Evolutionary conservation across 345 rosid genomes (phyloP).

Genomic region (Salix koriyanagi): DNA sequence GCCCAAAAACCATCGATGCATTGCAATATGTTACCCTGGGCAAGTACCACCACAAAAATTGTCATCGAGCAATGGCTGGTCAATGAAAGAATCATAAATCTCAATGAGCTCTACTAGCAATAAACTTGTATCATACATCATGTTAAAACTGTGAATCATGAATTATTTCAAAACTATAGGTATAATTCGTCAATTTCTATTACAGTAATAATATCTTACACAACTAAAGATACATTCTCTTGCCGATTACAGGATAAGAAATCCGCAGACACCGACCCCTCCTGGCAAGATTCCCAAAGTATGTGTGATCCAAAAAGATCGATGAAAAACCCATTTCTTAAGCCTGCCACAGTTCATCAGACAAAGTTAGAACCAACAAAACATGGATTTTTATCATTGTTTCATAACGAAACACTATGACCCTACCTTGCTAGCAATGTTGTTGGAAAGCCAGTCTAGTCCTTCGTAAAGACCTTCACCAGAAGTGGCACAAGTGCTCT

Average conservation of each 20-base stretch:
- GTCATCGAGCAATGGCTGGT: not conserved
- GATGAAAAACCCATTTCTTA: too few species aligned
- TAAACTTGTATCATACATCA: not conserved
- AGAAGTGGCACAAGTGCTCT: conserved; percentile 73
- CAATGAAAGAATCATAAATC: not conserved
- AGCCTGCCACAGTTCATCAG: too few species aligned
- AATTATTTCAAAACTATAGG: conserved; percentile 30
- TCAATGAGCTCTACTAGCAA: not conserved
- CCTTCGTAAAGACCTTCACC: conserved; percentile 18
- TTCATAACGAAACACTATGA: too few species aligned
- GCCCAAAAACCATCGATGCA: too few species aligned
- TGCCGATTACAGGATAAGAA: conserved; percentile 8
- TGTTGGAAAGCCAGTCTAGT: too few species aligned
- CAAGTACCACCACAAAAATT: not conserved
- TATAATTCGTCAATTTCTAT: conserved; percentile 15
- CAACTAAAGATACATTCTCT: conserved; percentile 23
- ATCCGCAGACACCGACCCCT: conserved; percentile 7
- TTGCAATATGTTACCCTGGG: not conserved
- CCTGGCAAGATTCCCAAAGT: not conserved
- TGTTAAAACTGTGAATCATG: conserved; percentile 12
- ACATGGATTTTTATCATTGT: too few species aligned
- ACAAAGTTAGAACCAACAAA: too few species aligned
- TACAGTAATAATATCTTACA: conserved; percentile 23
- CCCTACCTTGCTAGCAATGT: too few species aligned
- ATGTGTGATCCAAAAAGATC: too few species aligned